Conservation (phyloP, 2,329 filamentous ascomycete genomes). For the Exophiala aquamarina region DNA sequence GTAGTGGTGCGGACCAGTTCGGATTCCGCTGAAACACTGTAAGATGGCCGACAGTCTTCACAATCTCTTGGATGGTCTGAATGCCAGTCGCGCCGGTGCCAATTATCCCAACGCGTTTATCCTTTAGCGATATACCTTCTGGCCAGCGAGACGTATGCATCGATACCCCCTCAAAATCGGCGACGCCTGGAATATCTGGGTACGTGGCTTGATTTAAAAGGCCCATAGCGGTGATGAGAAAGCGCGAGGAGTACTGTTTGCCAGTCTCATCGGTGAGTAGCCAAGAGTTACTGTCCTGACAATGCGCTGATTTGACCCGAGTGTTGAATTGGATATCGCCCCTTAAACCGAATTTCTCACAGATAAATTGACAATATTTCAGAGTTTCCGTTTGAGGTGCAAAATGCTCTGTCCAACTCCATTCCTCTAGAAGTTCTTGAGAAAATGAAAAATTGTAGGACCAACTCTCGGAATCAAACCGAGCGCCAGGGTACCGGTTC, state of each 20-base stretch:
- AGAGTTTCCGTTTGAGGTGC: slow-evolving; percentile 40
- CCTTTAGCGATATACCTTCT: slow-evolving; percentile 19
- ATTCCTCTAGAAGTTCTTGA: slow-evolving; percentile 36
- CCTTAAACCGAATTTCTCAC: slow-evolving; percentile 38
- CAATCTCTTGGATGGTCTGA: slow-evolving; percentile 62
- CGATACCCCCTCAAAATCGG: slow-evolving; percentile 27
- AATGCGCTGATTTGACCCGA: slow-evolving; percentile 14
- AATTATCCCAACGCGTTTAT: slow-evolving; percentile 44
- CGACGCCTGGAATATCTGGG: slow-evolving; percentile 30
- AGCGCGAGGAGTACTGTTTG: slow-evolving; percentile 13
- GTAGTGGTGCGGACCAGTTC: slow-evolving; percentile 64
- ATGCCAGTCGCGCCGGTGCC: slow-evolving; percentile 55
- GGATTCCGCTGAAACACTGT: slow-evolving; percentile 62
- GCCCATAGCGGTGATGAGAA: slow-evolving; percentile 19
- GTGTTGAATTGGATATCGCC: slow-evolving; percentile 38
- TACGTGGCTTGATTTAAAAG: slow-evolving; percentile 22
- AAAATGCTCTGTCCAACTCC: slow-evolving; percentile 46
- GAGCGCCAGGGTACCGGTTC: slow-evolving; percentile 58
- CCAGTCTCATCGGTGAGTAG: slow-evolving; percentile 13
- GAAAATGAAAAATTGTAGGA: slow-evolving; percentile 56
- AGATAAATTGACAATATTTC: slow-evolving; percentile 42
- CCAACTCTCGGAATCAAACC: slow-evolving; percentile 55
- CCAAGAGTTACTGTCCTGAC: slow-evolving; percentile 30
- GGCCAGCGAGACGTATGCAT: slow-evolving; percentile 32
- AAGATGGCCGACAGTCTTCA: slow-evolving; percentile 51